Base-by-base conservation (phyloP, 495 filamentous ascomycete genomes). In the Aspergillus asperescens region DNA sequence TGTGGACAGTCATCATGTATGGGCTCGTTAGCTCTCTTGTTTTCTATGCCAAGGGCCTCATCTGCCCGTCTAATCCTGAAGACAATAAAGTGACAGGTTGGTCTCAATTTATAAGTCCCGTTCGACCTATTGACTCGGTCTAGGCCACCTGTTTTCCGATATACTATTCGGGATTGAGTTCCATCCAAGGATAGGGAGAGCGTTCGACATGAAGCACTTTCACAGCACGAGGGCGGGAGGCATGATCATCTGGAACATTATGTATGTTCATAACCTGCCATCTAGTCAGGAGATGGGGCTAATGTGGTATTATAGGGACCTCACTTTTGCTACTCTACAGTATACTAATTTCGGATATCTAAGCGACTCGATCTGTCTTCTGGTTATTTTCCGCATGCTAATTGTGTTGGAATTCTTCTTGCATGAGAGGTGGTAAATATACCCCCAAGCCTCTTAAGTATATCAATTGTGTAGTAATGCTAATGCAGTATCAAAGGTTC, bases 351-450 rank as follows among this genome's bases (percentile, higher is more conserved):
- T n/a, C n/a, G n/a, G n/a, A n/a, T n/a, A n/a, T n/a, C n/a, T n/a
- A n/a, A n/a, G n/a, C n/a, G n/a, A n/a, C n/a, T n/a, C n/a, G n/a
- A n/a, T n/a, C n/a, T n/a, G n/a, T n/a, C n/a, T n/a, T n/a, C n/a
- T n/a, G n/a, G 15, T 47, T 63, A 69, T 27, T 57, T 73, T 28
- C 67, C 78, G 18, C 75, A 77, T 48, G 60, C 57, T 75, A 39
- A 77, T 77, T 45, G 69, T 75, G 2, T 63, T 74, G 4, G 76
- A 79, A 55, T 79, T 79, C 59, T 78, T 77, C 62, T 58, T 70
- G 55, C 74, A 78, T 34, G 76, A 79, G 57, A 67, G 43, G 15
- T 49, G 52, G 52, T 55, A 29, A n/a, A n/a, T n/a, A n/a, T n/a
- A n/a, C n/a, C n/a, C n/a, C n/a, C n/a, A n/a, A n/a, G n/a, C n/a